Evolutionary conservation across 2,329 filamentous ascomycete species (phyloP).

Genomic region (Aureobasidium vineae): DNA sequence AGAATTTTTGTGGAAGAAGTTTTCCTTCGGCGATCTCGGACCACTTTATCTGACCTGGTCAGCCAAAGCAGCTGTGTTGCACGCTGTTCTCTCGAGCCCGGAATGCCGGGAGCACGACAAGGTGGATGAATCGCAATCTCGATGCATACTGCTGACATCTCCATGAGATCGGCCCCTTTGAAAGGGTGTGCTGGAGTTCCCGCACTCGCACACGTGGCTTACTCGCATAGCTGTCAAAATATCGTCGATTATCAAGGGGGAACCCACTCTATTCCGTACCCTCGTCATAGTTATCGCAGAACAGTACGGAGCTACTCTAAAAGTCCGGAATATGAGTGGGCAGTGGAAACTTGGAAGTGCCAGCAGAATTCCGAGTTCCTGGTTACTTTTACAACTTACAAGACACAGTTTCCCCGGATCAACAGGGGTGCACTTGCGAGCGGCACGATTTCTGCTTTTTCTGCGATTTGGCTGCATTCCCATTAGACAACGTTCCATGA

Average conservation of each 20-base stretch:
- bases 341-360: neutral
- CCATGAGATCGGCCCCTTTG: neutral
- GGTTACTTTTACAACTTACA: constrained; percentile 5
- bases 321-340: neutral
- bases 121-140: neutral
- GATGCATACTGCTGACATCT: neutral
- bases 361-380: neutral
- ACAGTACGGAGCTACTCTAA: neutral
- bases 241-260: neutral
- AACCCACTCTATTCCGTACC: neutral
- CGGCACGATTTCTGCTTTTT: constrained; percentile 23
- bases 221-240: constrained; percentile 2
- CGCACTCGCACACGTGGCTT: constrained; percentile 19
- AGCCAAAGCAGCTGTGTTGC: neutral
- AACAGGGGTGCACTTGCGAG: constrained; percentile 10
- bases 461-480: neutral
- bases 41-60: neutral
- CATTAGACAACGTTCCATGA: constrained; percentile 10
- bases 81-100: neutral
- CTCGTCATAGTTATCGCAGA: constrained; percentile 14
- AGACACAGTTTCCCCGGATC: constrained; percentile 14
- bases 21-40: neutral
- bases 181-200: neutral
- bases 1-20: constrained; percentile 23
- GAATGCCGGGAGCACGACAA: neutral